Conservation (phyloP, 805 yeast genomes). For the Pichia heedii region DNA sequence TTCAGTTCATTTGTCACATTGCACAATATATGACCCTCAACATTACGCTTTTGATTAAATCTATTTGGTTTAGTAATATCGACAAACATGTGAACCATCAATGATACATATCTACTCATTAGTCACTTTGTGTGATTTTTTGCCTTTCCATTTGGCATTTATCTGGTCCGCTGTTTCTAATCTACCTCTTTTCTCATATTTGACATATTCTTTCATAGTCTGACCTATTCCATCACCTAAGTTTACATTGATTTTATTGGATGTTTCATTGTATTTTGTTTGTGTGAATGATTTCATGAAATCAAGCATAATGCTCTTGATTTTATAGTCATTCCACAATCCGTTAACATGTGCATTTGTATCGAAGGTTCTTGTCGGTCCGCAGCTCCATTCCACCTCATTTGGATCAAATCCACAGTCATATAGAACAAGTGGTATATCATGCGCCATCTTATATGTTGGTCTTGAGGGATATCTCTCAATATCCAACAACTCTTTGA, state of each 20-base stretch:
- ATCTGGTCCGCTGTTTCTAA: conserved; percentile 60
- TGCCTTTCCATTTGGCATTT: conserved; percentile 52
- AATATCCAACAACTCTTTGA: conserved; percentile 52
- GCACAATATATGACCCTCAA: no score
- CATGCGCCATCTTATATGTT: conserved; percentile 80
- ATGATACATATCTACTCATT: no score
- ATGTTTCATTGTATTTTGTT: conserved; percentile 22
- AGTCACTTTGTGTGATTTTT: conserved; percentile 18
- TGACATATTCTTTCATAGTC: conserved; percentile 46
- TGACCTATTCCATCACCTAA: conserved; percentile 76
- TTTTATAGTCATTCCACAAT: conserved; percentile 44
- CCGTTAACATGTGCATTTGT: conserved; percentile 39
- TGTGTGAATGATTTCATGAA: conserved; percentile 36
- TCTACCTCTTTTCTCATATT: conserved; percentile 45
- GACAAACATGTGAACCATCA: no score
- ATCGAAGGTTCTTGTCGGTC: conserved; percentile 28
- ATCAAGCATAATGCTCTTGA: conserved; percentile 45
- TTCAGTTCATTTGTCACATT: no score
- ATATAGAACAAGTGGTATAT: conserved; percentile 75
- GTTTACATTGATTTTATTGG: conserved; percentile 27
- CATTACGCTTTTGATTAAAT: no score
- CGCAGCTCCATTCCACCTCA: conserved; percentile 56
- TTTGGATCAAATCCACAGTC: conserved; percentile 62
- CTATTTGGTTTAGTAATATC: no score
- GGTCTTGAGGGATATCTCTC: conserved; percentile 58